Evolutionary conservation across 1,139 yeast species (phyloP).

Genomic region (Oligophagozyma castellii): DNA sequence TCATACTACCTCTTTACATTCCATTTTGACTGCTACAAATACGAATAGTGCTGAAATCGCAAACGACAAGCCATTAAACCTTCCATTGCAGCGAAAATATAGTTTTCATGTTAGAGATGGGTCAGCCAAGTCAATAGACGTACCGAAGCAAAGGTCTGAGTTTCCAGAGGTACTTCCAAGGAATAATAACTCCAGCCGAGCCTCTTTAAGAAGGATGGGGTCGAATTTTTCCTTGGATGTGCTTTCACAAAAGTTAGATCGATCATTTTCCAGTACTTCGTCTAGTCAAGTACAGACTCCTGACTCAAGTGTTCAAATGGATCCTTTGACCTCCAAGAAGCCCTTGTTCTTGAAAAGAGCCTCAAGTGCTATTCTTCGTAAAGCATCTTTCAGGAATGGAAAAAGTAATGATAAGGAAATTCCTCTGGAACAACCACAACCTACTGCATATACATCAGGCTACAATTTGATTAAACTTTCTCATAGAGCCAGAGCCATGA

Average conservation of each 20-base stretch:
- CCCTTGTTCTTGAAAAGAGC: conserved; percentile 21
- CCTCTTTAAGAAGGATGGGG: not conserved
- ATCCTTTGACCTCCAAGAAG: conserved; percentile 6
- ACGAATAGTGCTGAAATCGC: not conserved
- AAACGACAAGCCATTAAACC: not conserved
- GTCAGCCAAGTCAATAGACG: not conserved
- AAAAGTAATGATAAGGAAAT: too few species aligned
- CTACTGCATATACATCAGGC: too few species aligned
- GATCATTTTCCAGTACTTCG: not conserved
- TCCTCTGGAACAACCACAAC: too few species aligned
- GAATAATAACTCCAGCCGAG: not conserved
- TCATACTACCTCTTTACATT: not conserved
- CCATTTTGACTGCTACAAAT: not conserved
- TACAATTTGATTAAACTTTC: too few species aligned
- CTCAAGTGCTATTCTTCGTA: conserved; percentile 20
- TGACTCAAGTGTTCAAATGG: not conserved
- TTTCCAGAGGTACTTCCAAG: not conserved
- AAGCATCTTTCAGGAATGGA: conserved; percentile 11
- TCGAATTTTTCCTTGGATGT: not conserved
- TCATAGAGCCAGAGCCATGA: too few species aligned
- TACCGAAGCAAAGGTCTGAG: not conserved
- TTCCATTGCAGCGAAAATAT: not conserved
- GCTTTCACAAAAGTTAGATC: not conserved
- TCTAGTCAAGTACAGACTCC: not conserved
- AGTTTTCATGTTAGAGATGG: too few species aligned